A percentile compares a stretch with the other conserved stretches of the same genome.
Evolutionary conservation across 208 protist species (phyloP).

Genomic region (Trypanosoma cruzi): DNA sequence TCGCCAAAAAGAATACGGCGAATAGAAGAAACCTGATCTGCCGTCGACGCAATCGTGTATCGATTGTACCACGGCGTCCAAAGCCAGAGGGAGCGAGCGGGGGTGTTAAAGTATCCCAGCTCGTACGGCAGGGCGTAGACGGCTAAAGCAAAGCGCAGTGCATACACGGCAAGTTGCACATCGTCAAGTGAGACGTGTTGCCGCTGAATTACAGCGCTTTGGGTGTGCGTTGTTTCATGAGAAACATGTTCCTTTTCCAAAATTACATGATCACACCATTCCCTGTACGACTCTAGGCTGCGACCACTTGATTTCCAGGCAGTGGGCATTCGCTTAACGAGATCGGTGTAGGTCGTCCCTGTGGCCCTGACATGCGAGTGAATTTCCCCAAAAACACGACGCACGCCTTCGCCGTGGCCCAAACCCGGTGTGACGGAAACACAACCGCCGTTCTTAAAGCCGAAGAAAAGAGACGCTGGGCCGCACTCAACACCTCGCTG

Average conservation of each 20-base stretch:
- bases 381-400: neutral
- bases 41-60: constrained; percentile 59
- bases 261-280: neutral
- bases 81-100: constrained; percentile 44
- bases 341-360: neutral
- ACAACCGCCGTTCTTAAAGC: neutral
- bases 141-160: constrained; percentile 65
- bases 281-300: constrained; percentile 2
- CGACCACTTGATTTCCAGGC: neutral
- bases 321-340: constrained; percentile 1
- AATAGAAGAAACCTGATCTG: constrained; percentile 75
- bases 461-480: neutral
- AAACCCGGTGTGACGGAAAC: neutral
- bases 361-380: neutral
- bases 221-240: neutral
- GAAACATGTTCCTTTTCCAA: neutral
- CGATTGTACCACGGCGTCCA: constrained; percentile 62
- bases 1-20: constrained; percentile 75
- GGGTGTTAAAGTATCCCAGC: constrained; percentile 68
- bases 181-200: neutral
- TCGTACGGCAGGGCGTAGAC: constrained; percentile 82
- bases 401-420: neutral
- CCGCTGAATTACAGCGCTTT: neutral
- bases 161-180: constrained; percentile 40
- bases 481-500: neutral